These are phyloP conservation scores for Cercospora janseana DNA, from an alignment of 2,329 filamentous ascomycete species.

Conservation along the genomic window DNA sequence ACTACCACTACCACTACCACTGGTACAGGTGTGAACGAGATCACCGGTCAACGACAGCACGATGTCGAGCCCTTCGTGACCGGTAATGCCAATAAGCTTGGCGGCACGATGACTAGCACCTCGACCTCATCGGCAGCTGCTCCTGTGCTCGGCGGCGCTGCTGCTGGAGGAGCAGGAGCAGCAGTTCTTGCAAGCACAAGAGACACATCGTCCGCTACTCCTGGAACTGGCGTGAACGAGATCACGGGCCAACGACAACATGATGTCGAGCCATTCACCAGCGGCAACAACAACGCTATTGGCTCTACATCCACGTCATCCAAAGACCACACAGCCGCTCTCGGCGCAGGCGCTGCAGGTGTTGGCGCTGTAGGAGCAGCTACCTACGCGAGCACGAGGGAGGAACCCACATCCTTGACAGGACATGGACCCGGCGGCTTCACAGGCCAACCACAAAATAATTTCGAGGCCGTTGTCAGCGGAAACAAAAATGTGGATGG, in stretches of 20 bases:
- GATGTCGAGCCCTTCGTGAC: too few species aligned
- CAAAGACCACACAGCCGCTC: neutral
- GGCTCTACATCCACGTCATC: neutral
- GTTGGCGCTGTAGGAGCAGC: neutral
- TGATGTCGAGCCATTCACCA: constrained; percentile 1
- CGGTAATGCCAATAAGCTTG: too few species aligned
- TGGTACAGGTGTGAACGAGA: neutral
- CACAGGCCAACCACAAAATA: constrained; percentile 42
- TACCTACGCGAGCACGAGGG: too few species aligned
- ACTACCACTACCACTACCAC: neutral
- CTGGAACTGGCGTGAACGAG: neutral
- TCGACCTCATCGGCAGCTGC: neutral
- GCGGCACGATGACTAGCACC: neutral
- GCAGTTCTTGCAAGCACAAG: too few species aligned
- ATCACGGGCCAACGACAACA: constrained; percentile 3
- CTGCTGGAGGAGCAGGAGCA: too few species aligned
- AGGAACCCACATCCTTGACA: too few species aligned
- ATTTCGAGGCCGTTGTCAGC: constrained; percentile 43
- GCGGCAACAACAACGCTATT: constrained; percentile 1
- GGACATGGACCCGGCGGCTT: too few species aligned
- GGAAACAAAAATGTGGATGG: constrained; percentile 41
- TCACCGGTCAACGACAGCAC: neutral
- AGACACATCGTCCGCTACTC: too few species aligned
- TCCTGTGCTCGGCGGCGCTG: neutral
- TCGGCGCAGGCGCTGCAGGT: neutral